These are phyloP conservation scores for Neospermospora avenae DNA, from an alignment of 2,329 filamentous ascomycete genomes.

Conservation along the genomic window DNA sequence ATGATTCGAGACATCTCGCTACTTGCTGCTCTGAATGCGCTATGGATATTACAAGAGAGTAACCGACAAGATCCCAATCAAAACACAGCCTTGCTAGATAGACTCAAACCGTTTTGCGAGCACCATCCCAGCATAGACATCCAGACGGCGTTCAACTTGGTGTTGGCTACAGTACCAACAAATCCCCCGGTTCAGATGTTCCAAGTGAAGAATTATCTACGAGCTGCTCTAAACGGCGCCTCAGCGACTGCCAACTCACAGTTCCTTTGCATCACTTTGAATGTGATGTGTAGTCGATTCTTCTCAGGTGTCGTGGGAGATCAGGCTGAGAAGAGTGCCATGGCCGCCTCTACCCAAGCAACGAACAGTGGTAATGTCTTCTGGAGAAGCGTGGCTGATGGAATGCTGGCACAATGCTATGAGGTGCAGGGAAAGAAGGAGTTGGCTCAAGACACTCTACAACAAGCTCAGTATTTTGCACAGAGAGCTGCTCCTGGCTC, in stretches of 20 bases:
- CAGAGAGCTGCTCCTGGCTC: slow-evolving; percentile 16
- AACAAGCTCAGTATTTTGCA: slow-evolving; percentile 39
- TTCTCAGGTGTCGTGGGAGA: slow-evolving; percentile 60
- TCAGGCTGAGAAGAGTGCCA: slow-evolving; percentile 73
- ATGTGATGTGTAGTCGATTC: slow-evolving; percentile 78
- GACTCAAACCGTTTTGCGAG: slow-evolving; percentile 64
- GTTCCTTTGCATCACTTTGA: slow-evolving; percentile 77
- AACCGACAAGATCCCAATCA: slow-evolving; percentile 53
- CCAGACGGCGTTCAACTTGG: slow-evolving; percentile 71
- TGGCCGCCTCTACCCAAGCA: slow-evolving; percentile 65
- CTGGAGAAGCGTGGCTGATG: slow-evolving; percentile 78
- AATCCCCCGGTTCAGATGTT: slow-evolving; percentile 65
- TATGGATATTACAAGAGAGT: slow-evolving; percentile 69
- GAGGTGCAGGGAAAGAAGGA: slow-evolving; percentile 65
- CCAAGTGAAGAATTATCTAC: slow-evolving; percentile 74
- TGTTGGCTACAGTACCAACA: slow-evolving; percentile 64
- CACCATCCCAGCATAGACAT: slow-evolving; percentile 73
- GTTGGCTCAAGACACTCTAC: slow-evolving; percentile 45
- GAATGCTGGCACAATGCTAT: slow-evolving; percentile 72
- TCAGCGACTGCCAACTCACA: slow-evolving; percentile 71
- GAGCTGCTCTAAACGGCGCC: slow-evolving; percentile 66
- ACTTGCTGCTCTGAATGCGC: slow-evolving; percentile 63
- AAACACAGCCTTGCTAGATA: slow-evolving; percentile 59
- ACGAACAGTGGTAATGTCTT: slow-evolving; percentile 66
- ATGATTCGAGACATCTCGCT: slow-evolving; percentile 62